phyloP scores from a whole-genome alignment of 1,139 yeast species.

The Eremothecium gossypii region DNA sequence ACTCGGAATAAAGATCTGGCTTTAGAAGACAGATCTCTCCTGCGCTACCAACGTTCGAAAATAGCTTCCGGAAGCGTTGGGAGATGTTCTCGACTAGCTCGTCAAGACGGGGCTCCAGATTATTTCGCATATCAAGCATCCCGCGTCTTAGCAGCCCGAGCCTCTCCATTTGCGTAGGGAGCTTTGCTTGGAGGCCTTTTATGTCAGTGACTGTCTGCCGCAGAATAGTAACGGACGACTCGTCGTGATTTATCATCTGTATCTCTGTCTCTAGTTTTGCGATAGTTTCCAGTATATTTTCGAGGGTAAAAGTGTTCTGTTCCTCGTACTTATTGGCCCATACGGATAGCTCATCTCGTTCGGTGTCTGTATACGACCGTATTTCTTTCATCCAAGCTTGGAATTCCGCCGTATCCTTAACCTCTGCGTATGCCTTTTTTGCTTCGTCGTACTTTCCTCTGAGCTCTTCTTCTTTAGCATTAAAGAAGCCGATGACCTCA shows the following conservation, averaged over 20 bases:
- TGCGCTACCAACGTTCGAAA: slow-evolving; percentile 70
- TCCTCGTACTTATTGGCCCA: slow-evolving; percentile 39
- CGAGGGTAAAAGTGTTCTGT: slow-evolving; percentile 37
- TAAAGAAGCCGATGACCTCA: slow-evolving; percentile 17
- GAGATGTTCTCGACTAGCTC: slow-evolving; percentile 47
- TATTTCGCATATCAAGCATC: slow-evolving; percentile 34
- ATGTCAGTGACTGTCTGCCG: slow-evolving; percentile 30
- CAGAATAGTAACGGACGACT: slow-evolving; percentile 34
- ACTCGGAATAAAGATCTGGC: slow-evolving; percentile 50
- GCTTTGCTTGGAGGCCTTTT: slow-evolving; percentile 15
- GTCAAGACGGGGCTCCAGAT: slow-evolving; percentile 55
- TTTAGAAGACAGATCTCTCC: slow-evolving; percentile 64
- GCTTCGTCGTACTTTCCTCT: slow-evolving; percentile 35
- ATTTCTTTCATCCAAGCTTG: slow-evolving; percentile 36
- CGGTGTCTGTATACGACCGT: slow-evolving; percentile 36
- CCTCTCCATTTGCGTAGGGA: slow-evolving; percentile 27
- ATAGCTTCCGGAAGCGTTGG: slow-evolving; percentile 52
- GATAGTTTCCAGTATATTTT: slow-evolving; percentile 28
- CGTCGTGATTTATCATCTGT: slow-evolving; percentile 31
- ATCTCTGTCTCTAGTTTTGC: slow-evolving; percentile 33
- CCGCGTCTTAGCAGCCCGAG: slow-evolving; percentile 30
- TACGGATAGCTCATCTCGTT: slow-evolving; percentile 35
- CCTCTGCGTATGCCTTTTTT: slow-evolving; percentile 35
- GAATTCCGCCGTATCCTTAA: slow-evolving; percentile 40
- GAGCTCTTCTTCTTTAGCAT: slow-evolving; percentile 29